These are phyloP conservation scores for Cocos nucifera DNA, from an alignment of 176 grass and related monocot genomes.

Conservation along the genomic window DNA sequence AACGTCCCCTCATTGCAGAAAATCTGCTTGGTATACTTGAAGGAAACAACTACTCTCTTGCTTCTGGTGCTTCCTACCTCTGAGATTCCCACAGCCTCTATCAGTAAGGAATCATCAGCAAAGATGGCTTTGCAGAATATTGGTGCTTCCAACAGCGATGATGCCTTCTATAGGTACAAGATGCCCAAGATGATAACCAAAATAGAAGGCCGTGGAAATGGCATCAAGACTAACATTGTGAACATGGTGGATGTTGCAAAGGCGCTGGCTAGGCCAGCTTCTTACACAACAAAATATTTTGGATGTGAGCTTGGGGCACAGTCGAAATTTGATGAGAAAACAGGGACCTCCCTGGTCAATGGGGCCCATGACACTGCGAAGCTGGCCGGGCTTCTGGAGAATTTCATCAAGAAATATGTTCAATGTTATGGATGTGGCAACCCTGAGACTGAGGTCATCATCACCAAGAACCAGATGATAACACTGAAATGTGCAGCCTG, in stretches of 20 bases:
- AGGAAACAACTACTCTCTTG: neutral
- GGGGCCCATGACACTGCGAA: conserved; percentile 10
- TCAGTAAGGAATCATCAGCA: too few relatives aligned
- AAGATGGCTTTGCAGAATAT: too few relatives aligned
- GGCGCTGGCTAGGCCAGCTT: neutral
- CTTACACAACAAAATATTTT: conserved; percentile 14
- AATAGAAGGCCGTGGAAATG: too few relatives aligned
- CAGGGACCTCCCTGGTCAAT: conserved; percentile 1
- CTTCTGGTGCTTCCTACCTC: too few relatives aligned
- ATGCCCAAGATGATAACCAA: too few relatives aligned
- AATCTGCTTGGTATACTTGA: neutral
- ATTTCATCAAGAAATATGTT: conserved; percentile 11
- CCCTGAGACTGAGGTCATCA: conserved; percentile 6
- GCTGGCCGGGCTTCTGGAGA: conserved; percentile 3
- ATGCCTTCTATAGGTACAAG: too few relatives aligned
- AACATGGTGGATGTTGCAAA: conserved; percentile 11
- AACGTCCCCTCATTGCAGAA: neutral
- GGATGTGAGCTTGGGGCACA: conserved; percentile 7
- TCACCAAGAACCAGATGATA: conserved; percentile 11
- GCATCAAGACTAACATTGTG: conserved; percentile 10
- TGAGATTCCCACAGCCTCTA: too few relatives aligned
- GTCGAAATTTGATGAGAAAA: conserved; percentile 9
- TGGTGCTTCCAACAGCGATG: too few relatives aligned
- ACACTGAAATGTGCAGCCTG: conserved; percentile 13
- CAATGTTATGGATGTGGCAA: conserved; percentile 11